phyloP scores from a whole-genome alignment of 208 protist species.

The Angomonas desouzai region DNA sequence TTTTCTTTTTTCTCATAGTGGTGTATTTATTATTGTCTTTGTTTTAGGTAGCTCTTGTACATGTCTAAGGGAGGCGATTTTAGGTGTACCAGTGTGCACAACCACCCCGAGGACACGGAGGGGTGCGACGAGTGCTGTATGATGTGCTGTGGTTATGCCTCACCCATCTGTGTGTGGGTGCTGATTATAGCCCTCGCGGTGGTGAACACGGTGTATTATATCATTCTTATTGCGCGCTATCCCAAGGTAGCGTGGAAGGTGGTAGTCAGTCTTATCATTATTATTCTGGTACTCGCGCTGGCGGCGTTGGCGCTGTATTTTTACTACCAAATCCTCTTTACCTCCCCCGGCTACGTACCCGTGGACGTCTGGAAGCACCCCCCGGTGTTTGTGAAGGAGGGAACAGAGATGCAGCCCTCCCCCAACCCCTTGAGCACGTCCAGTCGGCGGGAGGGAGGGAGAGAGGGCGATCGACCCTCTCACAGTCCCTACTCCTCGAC shows the following conservation, averaged over 20 bases:
- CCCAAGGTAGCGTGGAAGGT: conserved; percentile 32
- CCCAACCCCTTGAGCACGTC: background rate
- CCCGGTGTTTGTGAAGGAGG: conserved; percentile 14
- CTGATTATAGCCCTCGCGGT: conserved; percentile 33
- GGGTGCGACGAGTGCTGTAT: conserved; percentile 23
- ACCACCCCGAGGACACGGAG: conserved; percentile 23
- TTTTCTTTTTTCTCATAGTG: too few species aligned
- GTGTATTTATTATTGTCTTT: conserved; percentile 6
- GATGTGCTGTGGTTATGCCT: conserved; percentile 50
- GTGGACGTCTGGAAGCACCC: conserved; percentile 21
- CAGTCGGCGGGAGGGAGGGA: background rate
- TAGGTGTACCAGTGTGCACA: conserved; percentile 26
- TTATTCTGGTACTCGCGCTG: conserved; percentile 25
- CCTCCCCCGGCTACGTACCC: conserved; percentile 30
- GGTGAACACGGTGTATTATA: conserved; percentile 31
- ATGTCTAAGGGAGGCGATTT: background rate
- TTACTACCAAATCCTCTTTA: conserved; percentile 46
- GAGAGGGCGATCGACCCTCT: conserved; percentile 1
- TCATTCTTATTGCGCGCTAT: conserved; percentile 25
- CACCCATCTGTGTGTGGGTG: conserved; percentile 26
- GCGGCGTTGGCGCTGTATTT: conserved; percentile 25
- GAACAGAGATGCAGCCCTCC: background rate
- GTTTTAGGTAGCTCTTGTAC: background rate
- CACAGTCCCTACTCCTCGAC: conserved; percentile 3
- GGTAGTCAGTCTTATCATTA: conserved; percentile 30